phyloP scores from a whole-genome alignment of 2,329 filamentous ascomycete species.

The Penicillium griseofulvum region DNA sequence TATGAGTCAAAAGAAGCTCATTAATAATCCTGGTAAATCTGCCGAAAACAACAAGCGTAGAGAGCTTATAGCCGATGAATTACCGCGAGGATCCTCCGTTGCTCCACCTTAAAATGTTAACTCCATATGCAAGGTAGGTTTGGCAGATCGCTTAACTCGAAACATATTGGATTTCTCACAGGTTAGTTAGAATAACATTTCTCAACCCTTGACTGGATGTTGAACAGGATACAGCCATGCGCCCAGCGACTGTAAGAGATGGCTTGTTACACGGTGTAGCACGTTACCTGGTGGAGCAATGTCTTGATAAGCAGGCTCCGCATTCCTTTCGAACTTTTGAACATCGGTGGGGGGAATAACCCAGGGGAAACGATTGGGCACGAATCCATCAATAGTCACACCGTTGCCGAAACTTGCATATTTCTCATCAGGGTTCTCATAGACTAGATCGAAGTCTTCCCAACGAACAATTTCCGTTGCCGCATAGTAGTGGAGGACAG shows the following conservation, averaged over 20 bases:
- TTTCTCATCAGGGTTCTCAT: background rate
- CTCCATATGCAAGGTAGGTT: background rate
- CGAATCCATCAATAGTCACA: slow-evolving; percentile 1
- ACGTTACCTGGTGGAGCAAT: background rate
- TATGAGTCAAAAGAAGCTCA: background rate
- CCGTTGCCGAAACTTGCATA: slow-evolving; percentile 6
- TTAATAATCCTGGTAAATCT: slow-evolving; percentile 16
- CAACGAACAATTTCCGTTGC: slow-evolving; percentile 11
- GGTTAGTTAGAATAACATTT: background rate
- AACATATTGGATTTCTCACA: background rate
- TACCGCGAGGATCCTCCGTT: slow-evolving; percentile 3
- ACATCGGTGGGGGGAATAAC: background rate
- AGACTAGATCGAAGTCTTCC: slow-evolving; percentile 9
- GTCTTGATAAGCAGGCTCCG: background rate
- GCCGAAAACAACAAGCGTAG: slow-evolving; percentile 15
- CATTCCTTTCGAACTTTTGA: background rate
- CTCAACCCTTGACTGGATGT: background rate
- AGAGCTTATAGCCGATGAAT: slow-evolving; percentile 14
- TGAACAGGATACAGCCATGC: background rate
- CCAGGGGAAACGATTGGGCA: slow-evolving; percentile 2
- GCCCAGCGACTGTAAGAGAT: background rate
- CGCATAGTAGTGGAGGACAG: slow-evolving; percentile 13
- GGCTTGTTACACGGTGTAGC: background rate
- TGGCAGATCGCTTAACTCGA: background rate
- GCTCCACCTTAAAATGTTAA: slow-evolving; percentile 1